A percentile compares a stretch with the other conserved stretches of the same genome.
Conservation (phyloP, 805 yeast species). For the Lipomyces chichibuensis region DNA sequence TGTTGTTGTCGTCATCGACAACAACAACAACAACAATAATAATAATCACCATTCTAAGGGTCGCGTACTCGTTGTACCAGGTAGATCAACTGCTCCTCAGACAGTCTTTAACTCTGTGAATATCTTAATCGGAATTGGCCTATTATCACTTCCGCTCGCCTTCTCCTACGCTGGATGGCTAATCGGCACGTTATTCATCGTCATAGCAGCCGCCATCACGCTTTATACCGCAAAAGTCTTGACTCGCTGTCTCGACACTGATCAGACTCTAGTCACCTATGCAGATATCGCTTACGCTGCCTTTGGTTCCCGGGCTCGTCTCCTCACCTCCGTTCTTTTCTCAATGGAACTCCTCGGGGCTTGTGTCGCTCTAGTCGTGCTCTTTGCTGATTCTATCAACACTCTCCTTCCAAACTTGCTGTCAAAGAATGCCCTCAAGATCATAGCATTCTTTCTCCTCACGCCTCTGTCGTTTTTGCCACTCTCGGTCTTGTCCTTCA, state of each 20-base stretch:
- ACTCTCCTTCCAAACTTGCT: slow-evolving; percentile 51
- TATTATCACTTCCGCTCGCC: slow-evolving; percentile 68
- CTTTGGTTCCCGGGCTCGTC: slow-evolving; percentile 74
- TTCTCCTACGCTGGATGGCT: slow-evolving; percentile 63
- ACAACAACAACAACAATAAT: too few species aligned
- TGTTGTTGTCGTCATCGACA: slow-evolving; percentile 43
- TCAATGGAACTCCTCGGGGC: slow-evolving; percentile 78
- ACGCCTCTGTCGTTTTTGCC: slow-evolving; percentile 86
- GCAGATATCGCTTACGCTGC: slow-evolving; percentile 89
- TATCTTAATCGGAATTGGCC: slow-evolving; percentile 68
- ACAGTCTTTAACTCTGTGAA: slow-evolving; percentile 69
- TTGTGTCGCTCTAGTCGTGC: slow-evolving; percentile 77
- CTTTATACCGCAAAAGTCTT: slow-evolving; percentile 76
- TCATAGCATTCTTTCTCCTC: slow-evolving; percentile 62
- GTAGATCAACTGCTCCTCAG: slow-evolving; percentile 78
- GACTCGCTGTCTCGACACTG: slow-evolving; percentile 76
- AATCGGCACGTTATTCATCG: slow-evolving; percentile 61
- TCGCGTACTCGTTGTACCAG: slow-evolving; percentile 69
- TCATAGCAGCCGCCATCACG: slow-evolving; percentile 66
- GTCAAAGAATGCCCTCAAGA: slow-evolving; percentile 61
- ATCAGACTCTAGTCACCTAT: slow-evolving; percentile 78
- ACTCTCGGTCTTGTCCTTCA: slow-evolving; percentile 67
- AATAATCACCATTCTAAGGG: slow-evolving; percentile 75
- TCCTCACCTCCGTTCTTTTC: slow-evolving; percentile 71
- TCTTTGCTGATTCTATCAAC: slow-evolving; percentile 82